phyloP scores from a whole-genome alignment of 257 asterid genomes.

The Coffea canephora region DNA sequence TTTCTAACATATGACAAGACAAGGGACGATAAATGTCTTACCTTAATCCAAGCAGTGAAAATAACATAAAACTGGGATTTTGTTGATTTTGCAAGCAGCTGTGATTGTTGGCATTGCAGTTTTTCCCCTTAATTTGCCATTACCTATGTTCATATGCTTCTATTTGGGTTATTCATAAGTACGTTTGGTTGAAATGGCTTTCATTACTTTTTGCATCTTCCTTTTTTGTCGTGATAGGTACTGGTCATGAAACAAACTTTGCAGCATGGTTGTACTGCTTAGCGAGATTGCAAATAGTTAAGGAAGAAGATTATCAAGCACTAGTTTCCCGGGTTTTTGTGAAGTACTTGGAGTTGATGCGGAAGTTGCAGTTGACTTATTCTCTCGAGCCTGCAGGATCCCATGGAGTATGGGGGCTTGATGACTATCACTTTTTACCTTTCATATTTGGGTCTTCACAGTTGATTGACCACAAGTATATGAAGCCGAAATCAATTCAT shows the following conservation, averaged over 20 bases:
- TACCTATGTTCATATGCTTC: background rate
- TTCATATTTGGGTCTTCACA: constrained; percentile 88
- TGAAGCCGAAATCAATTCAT: constrained; percentile 96
- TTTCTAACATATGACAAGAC: no score
- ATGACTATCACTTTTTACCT: constrained; percentile 91
- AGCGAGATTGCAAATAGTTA: constrained; percentile 64
- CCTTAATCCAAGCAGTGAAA: background rate
- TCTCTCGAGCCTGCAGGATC: constrained; percentile 93
- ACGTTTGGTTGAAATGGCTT: background rate
- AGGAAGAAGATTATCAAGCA: constrained; percentile 85
- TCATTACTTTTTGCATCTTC: background rate
- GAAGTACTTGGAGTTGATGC: constrained; percentile 86
- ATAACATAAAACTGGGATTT: background rate
- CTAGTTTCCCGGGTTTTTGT: constrained; percentile 67
- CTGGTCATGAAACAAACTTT: constrained; percentile 93
- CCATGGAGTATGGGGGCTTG: constrained; percentile 98
- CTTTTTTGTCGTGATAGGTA: constrained; percentile 43
- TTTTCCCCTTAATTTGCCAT: background rate
- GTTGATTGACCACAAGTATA: constrained; percentile 88
- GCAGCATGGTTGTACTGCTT: constrained; percentile 91
- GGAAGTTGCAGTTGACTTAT: constrained; percentile 77
- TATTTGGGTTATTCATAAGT: background rate
- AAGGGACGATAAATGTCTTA: no score
- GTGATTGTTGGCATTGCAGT: background rate
- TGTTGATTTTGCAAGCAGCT: background rate